These are phyloP conservation scores for Brassica carinata DNA, from an alignment of 345 rosid genomes.

Conservation along the genomic window DNA sequence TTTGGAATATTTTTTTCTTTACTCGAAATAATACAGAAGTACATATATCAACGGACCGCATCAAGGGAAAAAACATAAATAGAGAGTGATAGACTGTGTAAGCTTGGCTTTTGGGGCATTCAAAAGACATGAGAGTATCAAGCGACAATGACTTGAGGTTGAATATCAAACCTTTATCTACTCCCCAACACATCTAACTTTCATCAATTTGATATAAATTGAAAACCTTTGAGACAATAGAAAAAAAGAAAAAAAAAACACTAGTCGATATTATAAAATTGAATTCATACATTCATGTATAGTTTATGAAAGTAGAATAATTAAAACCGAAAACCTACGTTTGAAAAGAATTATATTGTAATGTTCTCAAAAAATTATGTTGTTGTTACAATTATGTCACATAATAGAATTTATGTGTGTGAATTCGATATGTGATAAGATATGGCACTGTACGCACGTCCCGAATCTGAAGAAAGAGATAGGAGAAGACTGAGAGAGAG, in stretches of 20 bases:
- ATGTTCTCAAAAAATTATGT: too few species aligned
- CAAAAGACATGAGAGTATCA: slow-evolving; percentile 28
- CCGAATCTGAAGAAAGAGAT: slow-evolving; percentile 19
- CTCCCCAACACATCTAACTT: slow-evolving; percentile 8
- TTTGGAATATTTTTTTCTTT: neutral
- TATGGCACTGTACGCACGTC: slow-evolving; percentile 14
- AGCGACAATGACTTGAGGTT: slow-evolving; percentile 17
- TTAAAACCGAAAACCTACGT: neutral
- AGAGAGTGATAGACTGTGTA: neutral
- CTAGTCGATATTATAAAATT: neutral
- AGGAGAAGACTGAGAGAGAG: neutral
- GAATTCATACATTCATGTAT: neutral
- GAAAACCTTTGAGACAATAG: neutral
- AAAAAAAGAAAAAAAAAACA: neutral
- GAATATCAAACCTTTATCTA: slow-evolving; percentile 20
- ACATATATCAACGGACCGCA: neutral
- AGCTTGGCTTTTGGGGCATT: slow-evolving; percentile 32
- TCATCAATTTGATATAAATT: neutral
- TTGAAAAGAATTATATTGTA: too few species aligned
- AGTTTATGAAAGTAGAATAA: neutral
- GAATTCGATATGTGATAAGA: slow-evolving; percentile 2
- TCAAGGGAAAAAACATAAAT: neutral
- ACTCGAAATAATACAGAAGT: neutral
- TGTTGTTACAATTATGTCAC: neutral
- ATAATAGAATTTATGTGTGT: neutral